A percentile compares a stretch with the other conserved stretches of the same genome.
phyloP scores from a whole-genome alignment of 1,139 yeast species.

The Geotrichum klebahnii region DNA sequence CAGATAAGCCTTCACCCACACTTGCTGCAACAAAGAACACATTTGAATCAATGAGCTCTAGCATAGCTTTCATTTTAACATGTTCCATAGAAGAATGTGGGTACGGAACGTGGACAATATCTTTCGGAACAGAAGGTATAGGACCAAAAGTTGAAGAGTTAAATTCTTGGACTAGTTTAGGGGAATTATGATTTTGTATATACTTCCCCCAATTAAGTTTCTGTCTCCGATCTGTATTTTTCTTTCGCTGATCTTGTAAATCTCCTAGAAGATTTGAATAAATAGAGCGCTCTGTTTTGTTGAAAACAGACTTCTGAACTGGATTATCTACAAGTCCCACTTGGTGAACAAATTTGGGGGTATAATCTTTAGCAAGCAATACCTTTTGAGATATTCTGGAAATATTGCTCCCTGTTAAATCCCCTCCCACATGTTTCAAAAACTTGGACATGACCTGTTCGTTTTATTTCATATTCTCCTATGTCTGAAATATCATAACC shows the following conservation, averaged over 20 bases:
- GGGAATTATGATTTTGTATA: conserved; percentile 10
- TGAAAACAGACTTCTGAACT: conserved; percentile 5
- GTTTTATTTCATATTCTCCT: too few relatives aligned
- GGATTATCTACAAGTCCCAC: conserved; percentile 12
- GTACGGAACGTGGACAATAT: conserved; percentile 12
- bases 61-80: conserved; percentile 13
- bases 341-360: conserved; percentile 12
- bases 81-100: conserved; percentile 9
- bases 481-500: too few relatives aligned
- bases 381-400: not conserved
- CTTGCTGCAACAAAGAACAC: conserved; percentile 15
- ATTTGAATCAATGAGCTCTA: conserved; percentile 7
- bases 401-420: not conserved
- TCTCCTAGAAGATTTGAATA: conserved; percentile 7
- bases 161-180: conserved; percentile 5
- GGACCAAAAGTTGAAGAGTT: not conserved
- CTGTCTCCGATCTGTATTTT: not conserved
- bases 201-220: conserved; percentile 13
- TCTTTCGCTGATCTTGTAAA: not conserved
- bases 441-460: not conserved
- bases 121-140: conserved; percentile 1
- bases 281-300: conserved; percentile 9
- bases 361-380: not conserved
- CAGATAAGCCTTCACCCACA: conserved; percentile 4
- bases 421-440: not conserved